Base-by-base conservation (phyloP, 2,329 filamentous ascomycete species). In the Cercospora sp. region DNA sequence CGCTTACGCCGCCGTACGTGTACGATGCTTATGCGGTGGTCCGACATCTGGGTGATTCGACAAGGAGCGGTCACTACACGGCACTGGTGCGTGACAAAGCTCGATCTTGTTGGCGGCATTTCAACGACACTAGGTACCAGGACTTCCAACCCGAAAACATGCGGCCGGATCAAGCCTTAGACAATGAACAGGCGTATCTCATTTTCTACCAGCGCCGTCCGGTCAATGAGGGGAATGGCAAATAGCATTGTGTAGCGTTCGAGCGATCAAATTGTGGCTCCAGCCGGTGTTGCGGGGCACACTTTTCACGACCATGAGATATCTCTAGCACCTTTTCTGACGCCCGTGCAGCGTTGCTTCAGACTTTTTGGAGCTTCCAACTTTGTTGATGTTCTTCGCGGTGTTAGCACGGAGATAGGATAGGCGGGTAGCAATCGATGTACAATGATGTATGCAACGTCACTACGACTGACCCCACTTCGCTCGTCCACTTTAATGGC, bases 11-110 rank as follows among this genome's bases (percentile, higher is more conserved):
- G 0, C 90, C 91, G 0, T 93, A 91, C 75, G 82, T 84, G 5
- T 99, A 97, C 79, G 90, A 97, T 76, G 90, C 91, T 63, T 97
- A 97, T 77, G 94, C 90, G 2, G 90, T 97, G 6, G 87, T 96
- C 64, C 85, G 91, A 69, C 94, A 97, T 78, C 80, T 87, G 3
- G 94, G 94, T 23, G 81, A 82, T 1, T 88, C 85, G 1, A 83
- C 91, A 63, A 86, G 87, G 42, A 87, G 87, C 61, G 94, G 94
- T 0, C 94, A 97, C 79, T 97, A 97, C 78, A 89, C 90, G 63
- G 86, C 89, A 3, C 88, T 91, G 30, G 81, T 82, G 55, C 82
- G 80, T 65, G 83, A 85, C 68, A 78, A 77, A 51, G 78, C 83
- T 33, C 81, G 86, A 30, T 83, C 84, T 28, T 84, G 83, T 68